phyloP scores from a whole-genome alignment of 2,329 filamentous ascomycete genomes.

The Aaosphaeria pasadenensis region DNA sequence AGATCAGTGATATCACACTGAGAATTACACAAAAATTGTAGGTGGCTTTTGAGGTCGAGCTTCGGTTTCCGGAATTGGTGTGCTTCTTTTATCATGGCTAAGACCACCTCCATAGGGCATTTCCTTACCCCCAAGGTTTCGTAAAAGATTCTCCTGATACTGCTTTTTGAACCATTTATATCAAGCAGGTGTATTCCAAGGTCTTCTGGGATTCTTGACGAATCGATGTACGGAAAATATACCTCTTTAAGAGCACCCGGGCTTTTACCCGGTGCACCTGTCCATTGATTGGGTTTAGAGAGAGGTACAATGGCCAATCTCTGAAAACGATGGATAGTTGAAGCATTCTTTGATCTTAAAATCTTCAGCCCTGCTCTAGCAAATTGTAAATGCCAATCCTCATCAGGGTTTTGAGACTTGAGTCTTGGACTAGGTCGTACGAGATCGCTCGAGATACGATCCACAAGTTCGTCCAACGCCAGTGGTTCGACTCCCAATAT shows the following conservation, averaged over 20 bases:
- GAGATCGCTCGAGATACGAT: conserved; percentile 9
- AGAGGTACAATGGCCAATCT: conserved; percentile 14
- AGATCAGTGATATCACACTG: too few relatives aligned
- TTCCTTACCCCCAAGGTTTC: conserved; percentile 12
- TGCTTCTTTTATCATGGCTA: too few relatives aligned
- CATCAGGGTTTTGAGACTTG: not conserved
- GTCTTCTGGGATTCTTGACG: conserved; percentile 7
- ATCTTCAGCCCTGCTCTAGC: conserved; percentile 2
- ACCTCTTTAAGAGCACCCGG: conserved; percentile 3
- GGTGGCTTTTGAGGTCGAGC: too few relatives aligned
- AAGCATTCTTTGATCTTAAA: not conserved
- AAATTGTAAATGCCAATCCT: conserved; percentile 14
- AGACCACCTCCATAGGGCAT: conserved; percentile 1
- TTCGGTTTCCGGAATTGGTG: too few relatives aligned
- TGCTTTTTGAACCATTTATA: conserved; percentile 2
- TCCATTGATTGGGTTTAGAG: conserved; percentile 6
- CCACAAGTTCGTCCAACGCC: conserved; percentile 1
- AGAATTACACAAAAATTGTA: too few relatives aligned
- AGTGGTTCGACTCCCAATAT: conserved; percentile 6
- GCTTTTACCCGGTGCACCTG: conserved; percentile 5
- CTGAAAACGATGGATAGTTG: not conserved
- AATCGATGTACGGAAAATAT: conserved; percentile 12
- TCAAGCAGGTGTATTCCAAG: conserved; percentile 9
- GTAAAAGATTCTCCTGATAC: conserved; percentile 9
- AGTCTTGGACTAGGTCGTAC: conserved; percentile 1